These are phyloP conservation scores for Cytospora leucostoma DNA, from an alignment of 2,329 filamentous ascomycete species.

Conservation along the genomic window DNA sequence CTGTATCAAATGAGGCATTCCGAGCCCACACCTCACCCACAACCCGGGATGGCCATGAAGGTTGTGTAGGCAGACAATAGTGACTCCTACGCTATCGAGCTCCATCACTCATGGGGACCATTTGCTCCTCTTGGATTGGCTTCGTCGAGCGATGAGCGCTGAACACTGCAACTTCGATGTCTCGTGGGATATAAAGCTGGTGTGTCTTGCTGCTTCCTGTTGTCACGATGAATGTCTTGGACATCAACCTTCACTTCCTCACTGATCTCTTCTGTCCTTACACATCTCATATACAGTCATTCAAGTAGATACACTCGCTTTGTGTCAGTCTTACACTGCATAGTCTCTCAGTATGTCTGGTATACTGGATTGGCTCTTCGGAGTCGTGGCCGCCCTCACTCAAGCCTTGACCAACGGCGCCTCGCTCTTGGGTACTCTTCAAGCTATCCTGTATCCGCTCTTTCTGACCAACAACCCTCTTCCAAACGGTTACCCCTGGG, in stretches of 20 bases:
- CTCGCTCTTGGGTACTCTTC: conserved; percentile 44
- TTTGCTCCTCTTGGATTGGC: not conserved
- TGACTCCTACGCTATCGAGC: not conserved
- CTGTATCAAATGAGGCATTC: not conserved
- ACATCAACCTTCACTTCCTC: conserved; percentile 15
- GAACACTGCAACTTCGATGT: not conserved
- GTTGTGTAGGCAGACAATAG: conserved; percentile 10
- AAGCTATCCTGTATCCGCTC: conserved; percentile 41
- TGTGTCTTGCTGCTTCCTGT: too few relatives aligned
- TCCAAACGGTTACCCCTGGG: conserved; percentile 56
- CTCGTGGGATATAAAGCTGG: conserved; percentile 4
- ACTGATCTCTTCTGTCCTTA: conserved; percentile 21
- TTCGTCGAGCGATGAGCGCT: not conserved
- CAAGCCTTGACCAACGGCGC: conserved; percentile 45
- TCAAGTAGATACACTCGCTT: not conserved
- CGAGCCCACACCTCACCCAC: conserved; percentile 11
- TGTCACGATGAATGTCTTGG: not conserved
- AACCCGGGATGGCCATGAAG: not conserved
- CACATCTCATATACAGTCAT: not conserved
- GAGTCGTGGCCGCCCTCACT: conserved; percentile 31
- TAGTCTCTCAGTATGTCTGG: conserved; percentile 29
- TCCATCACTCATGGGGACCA: not conserved
- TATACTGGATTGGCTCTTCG: conserved; percentile 31
- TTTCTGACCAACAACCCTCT: conserved; percentile 53
- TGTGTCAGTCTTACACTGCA: conserved; percentile 22